Percentiles rank a stretch among this genome's conserved stretches.
phyloP scores from a whole-genome alignment of 208 protist species.

The Leishmania arabica region DNA sequence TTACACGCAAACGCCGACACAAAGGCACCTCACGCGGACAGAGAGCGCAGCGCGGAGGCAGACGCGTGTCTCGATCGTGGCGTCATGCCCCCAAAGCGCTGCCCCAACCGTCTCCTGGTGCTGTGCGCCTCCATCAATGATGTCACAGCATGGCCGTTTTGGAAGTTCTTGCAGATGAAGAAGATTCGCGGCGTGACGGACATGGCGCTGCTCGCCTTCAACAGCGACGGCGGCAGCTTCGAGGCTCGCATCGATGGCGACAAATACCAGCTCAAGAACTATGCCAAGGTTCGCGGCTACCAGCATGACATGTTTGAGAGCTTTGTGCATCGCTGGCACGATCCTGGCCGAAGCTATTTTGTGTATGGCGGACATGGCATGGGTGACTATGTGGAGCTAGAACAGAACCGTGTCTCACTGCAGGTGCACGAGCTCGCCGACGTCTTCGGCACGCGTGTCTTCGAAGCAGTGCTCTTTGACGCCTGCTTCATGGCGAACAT shows the following conservation, averaged over 20 bases:
- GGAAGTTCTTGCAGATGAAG: conserved; percentile 91
- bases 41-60: background rate
- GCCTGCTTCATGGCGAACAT: conserved; percentile 90
- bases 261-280: conserved; percentile 74
- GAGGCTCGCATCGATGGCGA: conserved; percentile 80
- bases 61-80: background rate
- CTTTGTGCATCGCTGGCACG: conserved; percentile 68
- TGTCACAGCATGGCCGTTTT: conserved; percentile 86
- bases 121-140: conserved; percentile 87
- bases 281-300: conserved; percentile 60
- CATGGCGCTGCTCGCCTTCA: conserved; percentile 85
- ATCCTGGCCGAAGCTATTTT: conserved; percentile 77
- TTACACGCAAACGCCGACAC: background rate
- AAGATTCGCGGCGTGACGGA: conserved; percentile 74
- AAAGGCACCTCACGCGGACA: background rate
- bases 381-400: conserved; percentile 87
- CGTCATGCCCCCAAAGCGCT: conserved; percentile 29
- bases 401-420: conserved; percentile 56
- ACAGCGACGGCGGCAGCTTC: conserved; percentile 86
- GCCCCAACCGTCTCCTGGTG: conserved; percentile 63
- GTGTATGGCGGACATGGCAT: conserved; percentile 90
- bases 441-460: conserved; percentile 60
- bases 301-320: conserved; percentile 70
- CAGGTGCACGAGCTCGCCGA: conserved; percentile 76
- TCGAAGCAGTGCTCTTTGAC: conserved; percentile 88